Evolutionary conservation across 768 basidiomycete species (phyloP).

Genomic region (Trametes maxima): DNA sequence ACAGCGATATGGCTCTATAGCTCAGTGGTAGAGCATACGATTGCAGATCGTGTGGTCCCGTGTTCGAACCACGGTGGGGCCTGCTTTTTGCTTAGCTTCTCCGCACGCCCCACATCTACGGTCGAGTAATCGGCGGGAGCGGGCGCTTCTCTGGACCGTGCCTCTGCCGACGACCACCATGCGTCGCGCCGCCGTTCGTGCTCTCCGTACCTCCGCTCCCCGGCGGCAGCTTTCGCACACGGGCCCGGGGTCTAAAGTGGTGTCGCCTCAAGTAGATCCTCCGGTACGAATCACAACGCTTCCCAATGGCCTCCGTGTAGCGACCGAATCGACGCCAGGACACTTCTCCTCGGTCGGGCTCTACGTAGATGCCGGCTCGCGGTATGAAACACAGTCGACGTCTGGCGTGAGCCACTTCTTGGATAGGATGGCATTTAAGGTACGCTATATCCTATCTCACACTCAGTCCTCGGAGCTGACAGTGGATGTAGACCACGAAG

Average conservation of each 20-base stretch:
- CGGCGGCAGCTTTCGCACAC: slow-evolving; percentile 1
- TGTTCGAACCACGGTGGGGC: slow-evolving; percentile 60
- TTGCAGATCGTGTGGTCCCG: slow-evolving; percentile 61
- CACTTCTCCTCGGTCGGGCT: slow-evolving; percentile 95
- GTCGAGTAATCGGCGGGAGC: neutral
- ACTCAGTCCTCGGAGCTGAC: neutral
- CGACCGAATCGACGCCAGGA: slow-evolving; percentile 87
- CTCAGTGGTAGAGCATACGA: slow-evolving; percentile 61
- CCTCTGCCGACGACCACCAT: slow-evolving; percentile 21
- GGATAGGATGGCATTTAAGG: slow-evolving; percentile 97
- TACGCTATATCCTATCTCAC: slow-evolving; percentile 34
- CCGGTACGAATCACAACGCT: slow-evolving; percentile 77
- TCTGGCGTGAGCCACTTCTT: slow-evolving; percentile 90
- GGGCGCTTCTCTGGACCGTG: neutral
- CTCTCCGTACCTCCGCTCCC: slow-evolving; percentile 7
- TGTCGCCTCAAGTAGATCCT: slow-evolving; percentile 17
- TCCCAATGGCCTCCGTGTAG: slow-evolving; percentile 89
- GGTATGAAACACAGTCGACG: slow-evolving; percentile 76
- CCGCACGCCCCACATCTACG: neutral
- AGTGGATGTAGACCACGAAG: slow-evolving; percentile 62
- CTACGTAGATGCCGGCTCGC: slow-evolving; percentile 90
- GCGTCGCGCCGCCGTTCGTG: slow-evolving; percentile 26
- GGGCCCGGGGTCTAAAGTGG: neutral
- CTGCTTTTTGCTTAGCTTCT: slow-evolving; percentile 33
- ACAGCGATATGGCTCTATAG: slow-evolving; percentile 35